A percentile compares a stretch with the other conserved stretches of the same genome.
Conservation (phyloP, 306 rosid species). For the Glycine soja region DNA sequence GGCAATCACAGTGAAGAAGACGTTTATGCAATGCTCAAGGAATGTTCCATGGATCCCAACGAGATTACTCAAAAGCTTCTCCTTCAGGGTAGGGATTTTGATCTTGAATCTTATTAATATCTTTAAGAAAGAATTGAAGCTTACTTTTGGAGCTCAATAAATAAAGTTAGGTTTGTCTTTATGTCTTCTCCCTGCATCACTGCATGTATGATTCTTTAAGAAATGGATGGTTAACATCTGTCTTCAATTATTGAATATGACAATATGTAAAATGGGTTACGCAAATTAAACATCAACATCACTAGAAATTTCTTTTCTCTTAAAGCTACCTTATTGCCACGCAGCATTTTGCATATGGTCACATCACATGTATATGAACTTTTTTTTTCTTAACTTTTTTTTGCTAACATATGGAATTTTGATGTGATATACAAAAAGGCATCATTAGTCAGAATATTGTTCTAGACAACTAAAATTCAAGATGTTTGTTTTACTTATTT, state of each 20-base stretch:
- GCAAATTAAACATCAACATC: background rate
- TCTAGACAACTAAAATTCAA: background rate
- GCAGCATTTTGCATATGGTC: background rate
- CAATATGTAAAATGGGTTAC: background rate
- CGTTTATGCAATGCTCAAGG: slow-evolving; percentile 92
- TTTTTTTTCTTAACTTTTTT: background rate
- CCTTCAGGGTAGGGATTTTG: slow-evolving; percentile 64
- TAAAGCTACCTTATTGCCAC: background rate
- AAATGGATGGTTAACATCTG: background rate
- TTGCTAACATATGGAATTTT: background rate
- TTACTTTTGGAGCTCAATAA: no score
- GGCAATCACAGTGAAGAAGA: slow-evolving; percentile 88
- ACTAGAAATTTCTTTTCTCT: background rate
- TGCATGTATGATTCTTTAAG: background rate
- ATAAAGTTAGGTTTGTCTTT: background rate
- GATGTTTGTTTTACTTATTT: background rate
- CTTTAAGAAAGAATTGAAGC: background rate
- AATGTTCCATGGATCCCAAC: slow-evolving; percentile 98
- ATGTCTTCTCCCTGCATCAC: background rate
- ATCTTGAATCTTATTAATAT: no score
- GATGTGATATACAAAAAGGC: background rate
- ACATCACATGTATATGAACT: background rate
- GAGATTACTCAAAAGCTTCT: slow-evolving; percentile 94
- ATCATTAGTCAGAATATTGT: background rate
- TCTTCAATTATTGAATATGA: background rate